Conservation (phyloP, 371 early-diverging fungal species). For the Circinella minor region DNA sequence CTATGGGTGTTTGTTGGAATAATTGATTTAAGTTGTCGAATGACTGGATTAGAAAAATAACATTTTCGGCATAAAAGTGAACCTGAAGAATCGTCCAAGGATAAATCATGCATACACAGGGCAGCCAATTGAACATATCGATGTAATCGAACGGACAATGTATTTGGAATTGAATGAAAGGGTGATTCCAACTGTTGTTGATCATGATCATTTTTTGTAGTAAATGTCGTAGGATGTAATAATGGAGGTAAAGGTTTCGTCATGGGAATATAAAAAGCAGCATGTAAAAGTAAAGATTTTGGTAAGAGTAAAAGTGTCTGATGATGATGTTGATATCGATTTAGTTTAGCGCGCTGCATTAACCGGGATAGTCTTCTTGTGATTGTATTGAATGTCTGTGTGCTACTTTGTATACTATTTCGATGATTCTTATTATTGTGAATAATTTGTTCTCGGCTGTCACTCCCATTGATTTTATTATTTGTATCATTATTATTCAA, state of each 20-base stretch:
- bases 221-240: conserved; percentile 5
- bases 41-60: neutral
- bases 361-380: neutral
- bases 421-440: too few relatives aligned
- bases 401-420: neutral
- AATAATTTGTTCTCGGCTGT: too few relatives aligned
- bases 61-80: conserved; percentile 2
- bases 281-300: conserved; percentile 41
- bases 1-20: neutral
- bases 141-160: neutral
- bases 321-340: neutral
- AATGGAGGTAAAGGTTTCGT: conserved; percentile 34
- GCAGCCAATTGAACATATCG: conserved; percentile 14
- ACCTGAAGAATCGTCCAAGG: neutral
- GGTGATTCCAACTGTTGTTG: neutral
- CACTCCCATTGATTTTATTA: neutral
- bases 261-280: conserved; percentile 40
- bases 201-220: neutral
- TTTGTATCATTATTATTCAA: neutral
- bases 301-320: conserved; percentile 38
- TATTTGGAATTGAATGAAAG: neutral
- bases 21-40: neutral
- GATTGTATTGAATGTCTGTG: conserved; percentile 1
- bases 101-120: conserved; percentile 14
- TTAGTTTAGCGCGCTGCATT: conserved; percentile 12